Percentiles rank a stretch among this genome's conserved stretches.
These are phyloP conservation scores for Achlya hypogyna DNA, from an alignment of 352 stramenopile species.

Conservation along the genomic window DNA sequence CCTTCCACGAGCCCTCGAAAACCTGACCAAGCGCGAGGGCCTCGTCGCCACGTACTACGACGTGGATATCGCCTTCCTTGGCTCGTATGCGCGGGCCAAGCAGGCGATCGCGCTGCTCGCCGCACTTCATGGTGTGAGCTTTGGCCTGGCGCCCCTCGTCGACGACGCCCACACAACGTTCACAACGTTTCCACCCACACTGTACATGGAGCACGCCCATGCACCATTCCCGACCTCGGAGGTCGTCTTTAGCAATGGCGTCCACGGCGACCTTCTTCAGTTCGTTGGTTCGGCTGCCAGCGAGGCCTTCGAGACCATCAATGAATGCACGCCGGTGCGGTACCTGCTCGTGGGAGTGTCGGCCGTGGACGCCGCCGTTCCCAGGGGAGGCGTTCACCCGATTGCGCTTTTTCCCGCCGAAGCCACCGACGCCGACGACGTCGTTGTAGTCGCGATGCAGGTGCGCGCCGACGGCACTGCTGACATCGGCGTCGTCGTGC, in stretches of 20 bases:
- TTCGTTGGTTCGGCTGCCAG: neutral
- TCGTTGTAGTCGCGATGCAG: neutral
- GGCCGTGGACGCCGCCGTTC: neutral
- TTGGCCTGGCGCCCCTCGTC: conserved; percentile 31
- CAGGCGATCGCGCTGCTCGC: conserved; percentile 51
- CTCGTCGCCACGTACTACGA: conserved; percentile 62
- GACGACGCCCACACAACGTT: neutral
- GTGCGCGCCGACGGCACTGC: neutral
- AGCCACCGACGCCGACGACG: neutral
- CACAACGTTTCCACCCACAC: neutral
- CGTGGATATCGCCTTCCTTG: conserved; percentile 38
- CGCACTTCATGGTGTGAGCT: conserved; percentile 61
- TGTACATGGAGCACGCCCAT: neutral
- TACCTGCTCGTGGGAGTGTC: neutral
- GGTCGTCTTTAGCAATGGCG: neutral
- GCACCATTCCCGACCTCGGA: neutral
- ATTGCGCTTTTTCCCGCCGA: neutral
- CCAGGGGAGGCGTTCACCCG: neutral
- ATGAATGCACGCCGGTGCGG: conserved; percentile 2
- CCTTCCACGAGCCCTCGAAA: conserved; percentile 68
- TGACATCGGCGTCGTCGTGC: neutral
- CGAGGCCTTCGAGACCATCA: conserved; percentile 1
- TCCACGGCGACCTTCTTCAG: neutral
- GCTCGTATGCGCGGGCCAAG: conserved; percentile 47
- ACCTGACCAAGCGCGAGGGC: conserved; percentile 52